phyloP scores from a whole-genome alignment of 2,329 filamentous ascomycete genomes.

The Colletotrichum echinochloae region DNA sequence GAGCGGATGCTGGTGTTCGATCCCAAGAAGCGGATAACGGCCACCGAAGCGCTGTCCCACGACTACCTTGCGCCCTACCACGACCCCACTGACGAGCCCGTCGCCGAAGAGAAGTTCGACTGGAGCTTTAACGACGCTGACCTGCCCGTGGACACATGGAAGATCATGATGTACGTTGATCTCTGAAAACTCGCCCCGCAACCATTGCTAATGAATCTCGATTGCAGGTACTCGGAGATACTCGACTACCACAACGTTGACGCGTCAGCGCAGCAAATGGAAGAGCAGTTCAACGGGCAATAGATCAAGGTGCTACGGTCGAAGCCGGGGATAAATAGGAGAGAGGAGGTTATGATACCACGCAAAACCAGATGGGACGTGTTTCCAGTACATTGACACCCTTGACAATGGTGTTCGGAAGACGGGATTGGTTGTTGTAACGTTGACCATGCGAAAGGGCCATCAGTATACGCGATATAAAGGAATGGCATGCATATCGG shows the following conservation, averaged over 20 bases:
- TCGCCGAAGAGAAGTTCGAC: slow-evolving; percentile 97
- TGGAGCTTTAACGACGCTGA: slow-evolving; percentile 99
- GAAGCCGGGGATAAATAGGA: slow-evolving; percentile 32
- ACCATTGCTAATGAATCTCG: slow-evolving; percentile 10
- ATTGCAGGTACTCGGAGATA: slow-evolving; percentile 93
- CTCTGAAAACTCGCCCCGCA: no score
- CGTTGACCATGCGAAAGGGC: slow-evolving; percentile 39
- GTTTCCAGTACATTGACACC: slow-evolving; percentile 42
- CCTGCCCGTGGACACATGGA: slow-evolving; percentile 98
- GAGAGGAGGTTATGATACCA: slow-evolving; percentile 41
- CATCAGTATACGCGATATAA: slow-evolving; percentile 41
- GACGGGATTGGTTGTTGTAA: slow-evolving; percentile 39
- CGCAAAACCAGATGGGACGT: slow-evolving; percentile 39
- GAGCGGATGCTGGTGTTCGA: slow-evolving; percentile 99
- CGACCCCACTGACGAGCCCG: slow-evolving; percentile 95
- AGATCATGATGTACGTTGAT: slow-evolving; percentile 96
- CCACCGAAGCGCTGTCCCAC: slow-evolving; percentile 86
- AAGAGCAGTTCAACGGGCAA: slow-evolving; percentile 55
- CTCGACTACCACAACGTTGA: slow-evolving; percentile 98
- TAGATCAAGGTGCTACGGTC: slow-evolving; percentile 25
- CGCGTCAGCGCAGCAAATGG: slow-evolving; percentile 50
- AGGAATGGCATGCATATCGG: slow-evolving; percentile 40
- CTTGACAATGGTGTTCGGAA: slow-evolving; percentile 41
- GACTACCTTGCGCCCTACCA: slow-evolving; percentile 97
- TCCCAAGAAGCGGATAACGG: slow-evolving; percentile 94